Conservation (phyloP, 441 rosid genomes). For the Populus hybrid region DNA sequence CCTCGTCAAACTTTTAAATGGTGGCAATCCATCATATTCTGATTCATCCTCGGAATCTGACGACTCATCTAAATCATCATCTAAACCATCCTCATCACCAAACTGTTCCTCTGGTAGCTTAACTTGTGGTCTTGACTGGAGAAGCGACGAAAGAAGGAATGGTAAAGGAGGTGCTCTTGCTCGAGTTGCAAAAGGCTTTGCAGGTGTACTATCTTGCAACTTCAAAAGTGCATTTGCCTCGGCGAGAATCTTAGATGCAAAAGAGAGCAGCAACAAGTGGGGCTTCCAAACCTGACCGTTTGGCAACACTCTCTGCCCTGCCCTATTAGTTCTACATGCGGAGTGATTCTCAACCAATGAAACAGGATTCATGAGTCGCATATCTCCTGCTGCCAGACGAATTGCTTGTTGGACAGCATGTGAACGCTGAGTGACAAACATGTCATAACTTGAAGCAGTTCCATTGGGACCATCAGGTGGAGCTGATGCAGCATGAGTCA, state of each 20-base stretch:
- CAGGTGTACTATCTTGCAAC: too few species aligned
- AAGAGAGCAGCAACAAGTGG: slow-evolving; percentile 83
- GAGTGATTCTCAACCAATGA: slow-evolving; percentile 96
- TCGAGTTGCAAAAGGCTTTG: too few species aligned
- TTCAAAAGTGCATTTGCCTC: slow-evolving; percentile 69
- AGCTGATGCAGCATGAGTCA: slow-evolving; percentile 98
- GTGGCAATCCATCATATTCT: too few species aligned
- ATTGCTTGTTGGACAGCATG: slow-evolving; percentile 94
- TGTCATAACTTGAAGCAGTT: slow-evolving; percentile 84
- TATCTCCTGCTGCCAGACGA: slow-evolving; percentile 96
- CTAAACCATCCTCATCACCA: too few species aligned
- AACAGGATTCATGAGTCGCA: slow-evolving; percentile 97
- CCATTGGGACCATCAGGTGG: slow-evolving; percentile 99
- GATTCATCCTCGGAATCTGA: too few species aligned
- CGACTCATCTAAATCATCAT: too few species aligned
- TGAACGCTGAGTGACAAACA: slow-evolving; percentile 97
- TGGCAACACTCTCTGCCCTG: slow-evolving; percentile 95
- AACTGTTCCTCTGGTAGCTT: too few species aligned
- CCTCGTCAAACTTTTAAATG: too few species aligned
- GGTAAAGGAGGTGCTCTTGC: too few species aligned
- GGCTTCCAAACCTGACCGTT: slow-evolving; percentile 99
- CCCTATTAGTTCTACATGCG: slow-evolving; percentile 91
- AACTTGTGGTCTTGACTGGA: too few species aligned
- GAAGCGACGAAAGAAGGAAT: too few species aligned
- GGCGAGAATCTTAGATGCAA: slow-evolving; percentile 93